Conservation (phyloP, 2,329 filamentous ascomycete species). For the Trichoderma simmonsii region DNA sequence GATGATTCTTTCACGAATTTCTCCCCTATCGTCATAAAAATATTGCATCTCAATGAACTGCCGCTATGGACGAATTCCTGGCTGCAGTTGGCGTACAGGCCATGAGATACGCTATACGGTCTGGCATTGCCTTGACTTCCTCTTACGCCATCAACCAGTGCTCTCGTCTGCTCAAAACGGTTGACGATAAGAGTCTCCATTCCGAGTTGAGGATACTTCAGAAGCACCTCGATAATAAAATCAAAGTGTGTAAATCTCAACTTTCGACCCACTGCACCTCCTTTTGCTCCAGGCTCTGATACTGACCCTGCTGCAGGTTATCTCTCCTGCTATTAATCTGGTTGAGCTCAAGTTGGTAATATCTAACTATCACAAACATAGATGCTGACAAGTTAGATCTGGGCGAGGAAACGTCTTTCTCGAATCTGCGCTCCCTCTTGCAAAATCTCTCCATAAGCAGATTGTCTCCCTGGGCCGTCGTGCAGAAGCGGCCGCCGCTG, state of each 20-base stretch:
- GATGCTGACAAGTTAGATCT: constrained; percentile 36
- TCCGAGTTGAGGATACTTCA: constrained; percentile 69
- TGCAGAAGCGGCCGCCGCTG: constrained; percentile 65
- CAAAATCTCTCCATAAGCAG: constrained; percentile 77
- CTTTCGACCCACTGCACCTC: neutral
- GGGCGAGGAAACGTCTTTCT: constrained; percentile 58
- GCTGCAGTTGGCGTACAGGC: constrained; percentile 61
- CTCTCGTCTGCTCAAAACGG: constrained; percentile 70
- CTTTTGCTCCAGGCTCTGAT: neutral
- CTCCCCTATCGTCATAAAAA: neutral
- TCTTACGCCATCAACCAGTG: constrained; percentile 82
- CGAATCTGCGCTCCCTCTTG: constrained; percentile 79
- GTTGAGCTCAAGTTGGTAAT: constrained; percentile 75
- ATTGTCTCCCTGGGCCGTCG: constrained; percentile 77
- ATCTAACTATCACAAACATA: neutral
- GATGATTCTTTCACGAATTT: neutral
- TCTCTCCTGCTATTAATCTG: constrained; percentile 87
- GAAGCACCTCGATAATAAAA: constrained; percentile 75
- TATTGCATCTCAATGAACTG: neutral
- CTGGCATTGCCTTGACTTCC: constrained; percentile 81
- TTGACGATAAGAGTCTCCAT: constrained; percentile 67
- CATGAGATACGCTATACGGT: constrained; percentile 88
- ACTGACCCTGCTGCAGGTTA: constrained; percentile 54
- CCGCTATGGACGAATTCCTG: constrained; percentile 66
- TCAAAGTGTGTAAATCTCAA: constrained; percentile 53